Evolutionary conservation across 2,329 filamentous ascomycete species (phyloP), one percentile per base, ranked within the genome.

Genomic region (Alternaria incomplexa): DNA sequence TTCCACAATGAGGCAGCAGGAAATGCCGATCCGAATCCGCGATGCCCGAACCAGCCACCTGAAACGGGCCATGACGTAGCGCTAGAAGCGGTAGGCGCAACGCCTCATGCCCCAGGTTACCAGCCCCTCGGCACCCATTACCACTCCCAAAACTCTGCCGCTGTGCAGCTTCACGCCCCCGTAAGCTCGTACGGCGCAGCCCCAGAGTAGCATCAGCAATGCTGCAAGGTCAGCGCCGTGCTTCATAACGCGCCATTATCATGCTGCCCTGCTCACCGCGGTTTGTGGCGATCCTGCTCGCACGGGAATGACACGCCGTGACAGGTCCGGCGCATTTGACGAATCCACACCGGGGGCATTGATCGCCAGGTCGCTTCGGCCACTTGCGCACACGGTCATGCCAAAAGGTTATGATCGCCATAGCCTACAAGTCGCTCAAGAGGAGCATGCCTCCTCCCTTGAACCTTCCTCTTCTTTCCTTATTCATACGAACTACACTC

Each of bases 361-460:
- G 70, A 73, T 73, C 70, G 69, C 52, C 70, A 51, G 57, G 57
- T 57, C 62, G 67, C 61, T 63, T 67, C 63, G 61, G 63, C 57
- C 58, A 58, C 55, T 64, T 62, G 64, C 58, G 55, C 61, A 64
- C 62, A 62, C 50, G 50, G 57, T 65, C 62, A 40, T 66, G 63
- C 62, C 67, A 61, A 67, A 63, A 66, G 68, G 68, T 67, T 66
- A 70, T 23, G 68, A 71, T 71, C 70, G 66, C 54, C 69, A 28
- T 36, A 48, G 46, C 47, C 61, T 51, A 26, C 44, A 46, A 59
- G 50, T 58, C 28, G 45, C 64, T 60, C 51, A 56, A 58, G 57
- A 66, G 28, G n/a, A 40, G 43, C 48, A 48, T 56, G 50, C 45
- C 47, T 44, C 63, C 43, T 56, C 59, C 46, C 56, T 61, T 63